Base-by-base conservation (phyloP, 1,284 basidiomycete species). In the Testicularia cyperi region DNA sequence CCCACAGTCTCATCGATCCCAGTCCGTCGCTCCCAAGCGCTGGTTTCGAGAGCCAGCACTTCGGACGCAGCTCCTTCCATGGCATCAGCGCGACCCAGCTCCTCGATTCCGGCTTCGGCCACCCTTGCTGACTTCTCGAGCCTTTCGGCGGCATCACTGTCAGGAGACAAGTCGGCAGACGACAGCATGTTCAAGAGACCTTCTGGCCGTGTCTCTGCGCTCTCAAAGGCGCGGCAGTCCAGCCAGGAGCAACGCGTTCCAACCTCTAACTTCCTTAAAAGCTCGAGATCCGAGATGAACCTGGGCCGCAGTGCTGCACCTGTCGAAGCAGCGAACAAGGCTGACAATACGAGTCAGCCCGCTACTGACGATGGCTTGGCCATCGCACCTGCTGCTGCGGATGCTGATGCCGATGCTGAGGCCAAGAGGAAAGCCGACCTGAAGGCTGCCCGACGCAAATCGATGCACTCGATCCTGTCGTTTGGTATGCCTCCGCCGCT, bases 401-500 rank as follows among this genome's bases (percentile, higher is more conserved):
- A 38, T 46, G 2, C 9, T 38, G 10, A 7, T 49, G 13, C 24
- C 33, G 6, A 25, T 4, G 55, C 48, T 10, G 49, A 64, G 29
- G 45, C 42, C 4, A 49, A 54, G 25, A 42, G 49, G 27, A 56
- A 46, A 14, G 55, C 61, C 1, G 55, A 44, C 27, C 25, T 55
- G 13, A 58, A 58, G 32, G 51, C 61, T 3, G 49, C 46, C 2
- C 49, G 57, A n/a, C 42, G 61, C n/a, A 46, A 26, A 19, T 49
- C 45, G 6, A 64, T 58, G 54, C 44, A 56, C 5, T 46, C 46
- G 12, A 33, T 44, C 24, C 26, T 58, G 9, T 64, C 60, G 4
- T 48, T 44, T n/a, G 55, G 61, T 6, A 55, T 61, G 51, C 57
- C 51, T 4, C 56, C 56, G 8, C 45, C 56, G 9, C 23, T 54